Conservation (phyloP, 345 rosid species). For the Theobroma cacao region DNA sequence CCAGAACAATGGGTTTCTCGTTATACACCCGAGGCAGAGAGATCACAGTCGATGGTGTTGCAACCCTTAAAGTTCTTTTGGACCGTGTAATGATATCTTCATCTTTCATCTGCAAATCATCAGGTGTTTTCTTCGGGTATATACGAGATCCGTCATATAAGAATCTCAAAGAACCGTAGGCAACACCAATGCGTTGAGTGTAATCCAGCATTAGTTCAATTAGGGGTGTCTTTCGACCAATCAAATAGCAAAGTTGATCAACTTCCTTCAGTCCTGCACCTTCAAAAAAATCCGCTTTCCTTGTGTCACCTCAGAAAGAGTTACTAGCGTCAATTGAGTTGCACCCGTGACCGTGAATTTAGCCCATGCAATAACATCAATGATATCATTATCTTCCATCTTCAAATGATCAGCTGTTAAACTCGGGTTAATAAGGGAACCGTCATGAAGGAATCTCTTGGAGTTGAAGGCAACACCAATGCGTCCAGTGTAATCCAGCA, state of each 20-base stretch:
- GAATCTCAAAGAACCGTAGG: neutral
- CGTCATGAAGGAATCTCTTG: too few relatives aligned
- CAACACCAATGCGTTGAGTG: neutral
- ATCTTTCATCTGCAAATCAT: neutral
- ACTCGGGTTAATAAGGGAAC: neutral
- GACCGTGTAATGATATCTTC: neutral
- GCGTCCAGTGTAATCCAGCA: neutral
- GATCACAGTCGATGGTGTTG: too few relatives aligned
- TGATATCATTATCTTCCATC: neutral
- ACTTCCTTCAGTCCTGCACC: too few relatives aligned
- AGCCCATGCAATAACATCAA: too few relatives aligned
- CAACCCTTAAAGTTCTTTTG: too few relatives aligned
- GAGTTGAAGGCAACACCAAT: neutral
- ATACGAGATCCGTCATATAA: neutral
- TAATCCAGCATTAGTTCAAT: neutral
- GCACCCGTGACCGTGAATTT: too few relatives aligned
- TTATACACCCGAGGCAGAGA: too few relatives aligned
- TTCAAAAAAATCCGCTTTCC: too few relatives aligned
- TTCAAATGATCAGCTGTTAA: neutral
- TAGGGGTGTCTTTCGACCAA: neutral
- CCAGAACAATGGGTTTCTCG: too few relatives aligned
- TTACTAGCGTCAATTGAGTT: neutral
- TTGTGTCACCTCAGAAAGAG: neutral
- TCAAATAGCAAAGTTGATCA: neutral
- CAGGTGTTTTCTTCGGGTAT: neutral